phyloP scores from a whole-genome alignment of 148 eudicot species.

The Diospyros kaki region DNA sequence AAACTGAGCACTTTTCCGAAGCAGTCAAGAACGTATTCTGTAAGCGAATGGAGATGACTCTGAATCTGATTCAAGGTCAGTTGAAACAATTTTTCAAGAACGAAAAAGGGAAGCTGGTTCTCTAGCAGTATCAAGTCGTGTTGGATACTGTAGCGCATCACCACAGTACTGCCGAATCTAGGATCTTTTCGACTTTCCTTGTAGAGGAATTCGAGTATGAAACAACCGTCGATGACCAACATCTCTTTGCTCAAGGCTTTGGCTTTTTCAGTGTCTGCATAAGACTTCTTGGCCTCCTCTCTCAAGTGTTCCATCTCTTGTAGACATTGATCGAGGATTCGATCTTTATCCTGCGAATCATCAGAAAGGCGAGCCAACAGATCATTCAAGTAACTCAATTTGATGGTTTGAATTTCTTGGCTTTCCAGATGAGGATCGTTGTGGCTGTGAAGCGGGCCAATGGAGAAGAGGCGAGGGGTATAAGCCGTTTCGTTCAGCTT shows the following conservation, averaged over 20 bases:
- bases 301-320: not conserved
- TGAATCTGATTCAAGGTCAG: not conserved
- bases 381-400: too few species aligned
- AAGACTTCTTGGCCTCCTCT: not conserved
- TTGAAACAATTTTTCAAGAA: not conserved
- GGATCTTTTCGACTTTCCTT: not conserved
- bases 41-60: not conserved
- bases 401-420: not conserved
- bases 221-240: not conserved
- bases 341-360: not conserved
- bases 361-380: too few species aligned
- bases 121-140: not conserved
- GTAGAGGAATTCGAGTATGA: not conserved
- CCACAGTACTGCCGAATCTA: not conserved
- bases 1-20: not conserved
- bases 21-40: not conserved
- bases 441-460: conserved; percentile 4
- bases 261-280: not conserved
- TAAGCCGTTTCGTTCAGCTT: not conserved
- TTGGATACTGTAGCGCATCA: not conserved
- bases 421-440: not conserved
- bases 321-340: not conserved
- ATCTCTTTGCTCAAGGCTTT: too few species aligned
- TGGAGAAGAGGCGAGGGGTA: conserved; percentile 4
- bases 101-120: not conserved